phyloP scores from a whole-genome alignment of 2,329 filamentous ascomycete genomes.

The Ascocoryne sarcoides region DNA sequence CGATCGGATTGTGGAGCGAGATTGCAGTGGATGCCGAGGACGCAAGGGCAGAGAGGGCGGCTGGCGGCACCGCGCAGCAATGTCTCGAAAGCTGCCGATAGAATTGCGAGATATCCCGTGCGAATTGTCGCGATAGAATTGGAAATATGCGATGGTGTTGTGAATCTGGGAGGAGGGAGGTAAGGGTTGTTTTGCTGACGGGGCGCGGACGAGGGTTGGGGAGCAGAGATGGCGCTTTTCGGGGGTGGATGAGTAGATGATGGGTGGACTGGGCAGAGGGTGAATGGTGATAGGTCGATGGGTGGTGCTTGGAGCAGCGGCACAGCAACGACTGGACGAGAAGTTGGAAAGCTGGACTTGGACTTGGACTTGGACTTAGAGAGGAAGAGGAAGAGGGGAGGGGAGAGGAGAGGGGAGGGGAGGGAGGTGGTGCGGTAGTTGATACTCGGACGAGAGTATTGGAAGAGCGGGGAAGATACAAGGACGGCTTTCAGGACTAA shows the following conservation, averaged over 20 bases:
- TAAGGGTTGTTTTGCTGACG: too few relatives aligned
- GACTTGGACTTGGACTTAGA: background rate
- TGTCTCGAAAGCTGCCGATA: conserved; percentile 3
- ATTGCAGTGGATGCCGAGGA: conserved; percentile 25
- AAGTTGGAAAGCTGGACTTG: background rate
- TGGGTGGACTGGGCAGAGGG: background rate
- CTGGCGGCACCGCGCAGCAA: background rate
- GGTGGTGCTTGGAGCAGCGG: background rate
- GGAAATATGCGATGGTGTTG: background rate
- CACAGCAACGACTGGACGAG: background rate
- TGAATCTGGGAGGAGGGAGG: background rate
- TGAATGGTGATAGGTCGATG: background rate
- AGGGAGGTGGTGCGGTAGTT: too few relatives aligned
- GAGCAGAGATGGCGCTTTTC: too few relatives aligned
- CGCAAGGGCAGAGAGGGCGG: conserved; percentile 16
- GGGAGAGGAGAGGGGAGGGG: too few relatives aligned
- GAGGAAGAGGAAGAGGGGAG: conserved; percentile 3
- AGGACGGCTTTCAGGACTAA: too few relatives aligned
- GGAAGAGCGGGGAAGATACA: too few relatives aligned
- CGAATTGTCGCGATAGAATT: too few relatives aligned
- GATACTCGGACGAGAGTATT: too few relatives aligned
- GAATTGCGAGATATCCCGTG: too few relatives aligned
- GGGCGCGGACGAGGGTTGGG: too few relatives aligned
- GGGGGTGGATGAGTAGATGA: too few relatives aligned
- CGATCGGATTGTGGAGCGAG: conserved; percentile 28